Evolutionary conservation across 108 stramenopile genomes (phyloP), one percentile per base, ranked within the genome.

Genomic region (Poteriospumella lacustris): DNA sequence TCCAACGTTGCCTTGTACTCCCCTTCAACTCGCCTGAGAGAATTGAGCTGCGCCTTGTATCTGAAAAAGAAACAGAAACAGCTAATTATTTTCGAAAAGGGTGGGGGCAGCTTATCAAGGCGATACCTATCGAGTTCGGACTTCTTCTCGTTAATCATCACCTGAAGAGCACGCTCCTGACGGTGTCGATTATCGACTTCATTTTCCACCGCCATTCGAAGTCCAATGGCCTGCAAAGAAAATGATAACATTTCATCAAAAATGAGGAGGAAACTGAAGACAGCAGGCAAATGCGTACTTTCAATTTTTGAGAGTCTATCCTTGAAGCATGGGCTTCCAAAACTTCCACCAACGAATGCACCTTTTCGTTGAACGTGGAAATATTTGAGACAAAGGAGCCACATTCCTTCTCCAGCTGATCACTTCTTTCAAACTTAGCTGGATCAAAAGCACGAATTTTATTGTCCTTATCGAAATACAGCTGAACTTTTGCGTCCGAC

Each of bases 71-170:
- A 15, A 56, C 24, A 56, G 24, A 56, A 56, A 56, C 24, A 19
- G 24, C 24, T 56, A 19, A 56, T 19, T 56, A 15, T 56, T 19
- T 56, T 15, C 15, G 15, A 19, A 19, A 19, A 56, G 24, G 15
- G 24, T 56, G 15, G 15, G 15, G 24, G 24, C 24, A 56, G 15
- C 24, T 56, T 19, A 19, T 56, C 15, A 19, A 56, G 24, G 15
- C 15, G 15, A 19, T 19, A 56, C 52, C 52, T 3, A 73, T 73
- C 70, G 31, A 73, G 41, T 56, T 73, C 70, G 9, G 70, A n/a
- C 42, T 56, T 73, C 41, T 73, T 73, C 70, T 73, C 70, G 36
- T 73, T 73, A 5, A 73, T 73, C 70, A 73, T 52, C 3, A 34
- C 42, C 36, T 73, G 70, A 9, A 73, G 36, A 26, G 70, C 70